phyloP scores from a whole-genome alignment of 495 filamentous ascomycete genomes.

The Aspergillus carlsbadensis region DNA sequence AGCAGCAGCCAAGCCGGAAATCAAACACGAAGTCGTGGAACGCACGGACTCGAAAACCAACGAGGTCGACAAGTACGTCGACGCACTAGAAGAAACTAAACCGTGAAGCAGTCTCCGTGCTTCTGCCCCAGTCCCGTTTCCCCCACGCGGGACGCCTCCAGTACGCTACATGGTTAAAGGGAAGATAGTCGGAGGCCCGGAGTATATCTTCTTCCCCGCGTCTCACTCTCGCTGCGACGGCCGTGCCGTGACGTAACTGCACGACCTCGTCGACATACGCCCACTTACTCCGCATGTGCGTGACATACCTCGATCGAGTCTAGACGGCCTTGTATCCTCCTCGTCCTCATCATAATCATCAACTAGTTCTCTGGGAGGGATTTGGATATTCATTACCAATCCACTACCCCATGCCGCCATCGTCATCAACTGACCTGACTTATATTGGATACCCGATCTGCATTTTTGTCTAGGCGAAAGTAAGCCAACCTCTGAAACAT shows the following conservation, averaged over 20 bases:
- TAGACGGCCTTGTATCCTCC: background rate
- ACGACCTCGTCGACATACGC: background rate
- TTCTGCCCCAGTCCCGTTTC: background rate
- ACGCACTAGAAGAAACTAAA: slow-evolving; percentile 45
- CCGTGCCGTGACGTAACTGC: slow-evolving; percentile 5
- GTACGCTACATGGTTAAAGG: background rate
- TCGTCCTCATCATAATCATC: background rate
- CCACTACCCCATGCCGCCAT: slow-evolving; percentile 1
- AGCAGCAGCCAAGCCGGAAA: background rate
- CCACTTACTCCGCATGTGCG: background rate
- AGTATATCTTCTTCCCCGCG: background rate
- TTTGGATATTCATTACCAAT: slow-evolving; percentile 5
- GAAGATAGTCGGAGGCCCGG: background rate
- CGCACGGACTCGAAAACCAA: slow-evolving; percentile 50
- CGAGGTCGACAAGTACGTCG: slow-evolving; percentile 57
- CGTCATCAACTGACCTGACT: slow-evolving; percentile 5
- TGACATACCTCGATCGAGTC: background rate
- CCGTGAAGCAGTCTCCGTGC: slow-evolving; percentile 5
- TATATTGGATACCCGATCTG: slow-evolving; percentile 45
- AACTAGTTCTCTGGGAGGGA: background rate
- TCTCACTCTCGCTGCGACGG: background rate
- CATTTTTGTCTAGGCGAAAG: slow-evolving; percentile 17
- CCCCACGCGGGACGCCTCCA: background rate
- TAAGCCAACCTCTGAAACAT: background rate
- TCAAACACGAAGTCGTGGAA: slow-evolving; percentile 26